Evolutionary conservation across 2,329 filamentous ascomycete species (phyloP).

Genomic region (Aspergillus sp.): DNA sequence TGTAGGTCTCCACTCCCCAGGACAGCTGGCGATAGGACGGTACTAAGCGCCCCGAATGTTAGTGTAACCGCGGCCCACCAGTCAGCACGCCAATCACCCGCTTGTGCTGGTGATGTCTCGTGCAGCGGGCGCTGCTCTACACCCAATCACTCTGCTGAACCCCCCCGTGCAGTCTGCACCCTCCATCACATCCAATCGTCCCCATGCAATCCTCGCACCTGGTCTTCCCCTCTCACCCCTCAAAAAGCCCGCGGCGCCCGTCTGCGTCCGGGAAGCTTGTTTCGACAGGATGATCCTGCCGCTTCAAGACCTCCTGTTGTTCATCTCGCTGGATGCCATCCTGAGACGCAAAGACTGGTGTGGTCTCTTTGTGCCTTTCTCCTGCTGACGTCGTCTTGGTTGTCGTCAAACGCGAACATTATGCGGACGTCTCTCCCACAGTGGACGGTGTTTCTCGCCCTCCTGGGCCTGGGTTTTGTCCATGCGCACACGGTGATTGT

Average conservation of each 20-base stretch:
- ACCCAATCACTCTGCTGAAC: slow-evolving; percentile 7
- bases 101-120: slow-evolving; percentile 27
- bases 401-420: slow-evolving; percentile 19
- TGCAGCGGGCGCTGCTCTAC: slow-evolving; percentile 21
- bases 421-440: slow-evolving; percentile 24
- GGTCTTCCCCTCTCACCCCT: slow-evolving; percentile 19
- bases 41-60: too few species aligned
- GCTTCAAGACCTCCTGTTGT: not conserved
- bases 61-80: too few species aligned
- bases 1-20: too few species aligned
- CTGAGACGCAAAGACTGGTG: not conserved
- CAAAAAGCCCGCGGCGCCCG: slow-evolving; percentile 30
- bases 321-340: slow-evolving; percentile 1
- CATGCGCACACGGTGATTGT: slow-evolving; percentile 72
- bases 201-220: slow-evolving; percentile 19
- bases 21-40: too few species aligned
- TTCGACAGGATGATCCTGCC: slow-evolving; percentile 12
- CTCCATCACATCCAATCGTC: slow-evolving; percentile 26
- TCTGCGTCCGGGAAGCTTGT: slow-evolving; percentile 20
- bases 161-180: slow-evolving; percentile 21
- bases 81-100: slow-evolving; percentile 14
- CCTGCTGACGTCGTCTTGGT: not conserved
- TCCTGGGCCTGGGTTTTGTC: slow-evolving; percentile 38
- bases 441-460: slow-evolving; percentile 26
- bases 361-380: not conserved